Conservation (phyloP, 1,284 basidiomycete genomes). For the Apiotrichum laibachii region DNA sequence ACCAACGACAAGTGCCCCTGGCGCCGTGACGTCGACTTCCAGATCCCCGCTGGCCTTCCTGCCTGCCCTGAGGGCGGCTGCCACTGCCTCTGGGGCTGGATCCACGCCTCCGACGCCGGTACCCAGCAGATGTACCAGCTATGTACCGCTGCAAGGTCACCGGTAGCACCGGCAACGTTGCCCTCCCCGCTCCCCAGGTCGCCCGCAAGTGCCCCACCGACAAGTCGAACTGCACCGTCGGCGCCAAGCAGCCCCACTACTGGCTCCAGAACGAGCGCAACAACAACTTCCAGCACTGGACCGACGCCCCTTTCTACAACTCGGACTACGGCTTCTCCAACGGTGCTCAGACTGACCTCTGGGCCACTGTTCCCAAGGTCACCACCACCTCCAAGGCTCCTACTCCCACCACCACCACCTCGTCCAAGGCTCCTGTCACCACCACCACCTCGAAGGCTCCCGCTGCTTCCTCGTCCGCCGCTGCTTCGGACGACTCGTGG, state of each 20-base stretch:
- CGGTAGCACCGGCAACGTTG: constrained; percentile 30
- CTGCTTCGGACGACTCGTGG: background rate
- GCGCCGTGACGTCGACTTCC: constrained; percentile 62
- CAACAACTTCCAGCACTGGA: constrained; percentile 55
- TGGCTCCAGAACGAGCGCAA: constrained; percentile 35
- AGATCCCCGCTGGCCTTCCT: constrained; percentile 65
- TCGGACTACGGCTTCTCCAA: constrained; percentile 49
- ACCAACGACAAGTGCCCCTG: constrained; percentile 71
- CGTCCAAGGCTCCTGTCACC: background rate
- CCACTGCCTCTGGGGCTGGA: constrained; percentile 70
- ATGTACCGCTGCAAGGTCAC: constrained; percentile 40
- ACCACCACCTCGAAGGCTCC: background rate
- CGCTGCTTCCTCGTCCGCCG: background rate
- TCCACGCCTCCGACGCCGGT: constrained; percentile 44
- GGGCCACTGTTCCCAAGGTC: constrained; percentile 26
- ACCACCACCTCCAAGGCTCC: background rate
- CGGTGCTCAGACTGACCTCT: constrained; percentile 53
- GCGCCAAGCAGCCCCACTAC: constrained; percentile 19
- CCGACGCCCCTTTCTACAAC: constrained; percentile 35
- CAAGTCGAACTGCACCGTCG: constrained; percentile 38
- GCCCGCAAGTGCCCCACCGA: constrained; percentile 10
- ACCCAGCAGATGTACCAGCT: constrained; percentile 43
- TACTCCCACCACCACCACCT: background rate
- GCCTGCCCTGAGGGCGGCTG: constrained; percentile 65
- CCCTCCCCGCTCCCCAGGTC: constrained; percentile 34